Conservation (phyloP, 495 filamentous ascomycete genomes). For the Xylaria nigripes region DNA sequence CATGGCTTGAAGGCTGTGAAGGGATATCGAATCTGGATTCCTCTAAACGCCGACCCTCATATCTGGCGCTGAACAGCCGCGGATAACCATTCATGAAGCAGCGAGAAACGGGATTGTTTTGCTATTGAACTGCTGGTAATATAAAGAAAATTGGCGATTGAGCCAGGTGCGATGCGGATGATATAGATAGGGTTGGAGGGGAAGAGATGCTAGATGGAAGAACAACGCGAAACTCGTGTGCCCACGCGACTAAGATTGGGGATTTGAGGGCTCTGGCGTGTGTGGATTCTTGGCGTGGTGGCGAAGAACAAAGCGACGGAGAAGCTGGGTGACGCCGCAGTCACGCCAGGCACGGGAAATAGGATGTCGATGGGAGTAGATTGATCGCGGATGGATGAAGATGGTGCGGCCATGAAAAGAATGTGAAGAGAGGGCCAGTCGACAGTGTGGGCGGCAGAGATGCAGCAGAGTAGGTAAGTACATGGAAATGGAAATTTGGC, state of each 20-base stretch:
- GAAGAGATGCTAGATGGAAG: conserved; percentile 10
- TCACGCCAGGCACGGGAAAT: conserved; percentile 4
- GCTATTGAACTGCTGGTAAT: not conserved
- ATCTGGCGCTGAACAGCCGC: conserved; percentile 33
- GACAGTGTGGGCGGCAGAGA: conserved; percentile 12
- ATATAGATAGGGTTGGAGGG: conserved; percentile 1
- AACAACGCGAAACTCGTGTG: conserved; percentile 26
- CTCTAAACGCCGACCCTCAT: conserved; percentile 48
- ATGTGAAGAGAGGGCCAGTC: conserved; percentile 11
- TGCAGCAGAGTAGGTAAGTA: not conserved
- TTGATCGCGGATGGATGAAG: conserved; percentile 4
- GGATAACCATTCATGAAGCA: conserved; percentile 36
- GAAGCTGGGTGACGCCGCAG: conserved; percentile 2
- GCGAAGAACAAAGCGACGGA: conserved; percentile 13
- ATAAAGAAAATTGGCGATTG: not conserved
- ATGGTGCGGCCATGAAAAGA: conserved; percentile 3
- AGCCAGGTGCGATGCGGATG: not conserved
- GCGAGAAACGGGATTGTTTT: conserved; percentile 5
- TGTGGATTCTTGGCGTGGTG: conserved; percentile 23
- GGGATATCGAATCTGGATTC: conserved; percentile 33
- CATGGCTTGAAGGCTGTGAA: conserved; percentile 60
- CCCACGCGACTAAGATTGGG: conserved; percentile 30
- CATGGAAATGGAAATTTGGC: conserved; percentile 16
- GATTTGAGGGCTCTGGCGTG: conserved; percentile 28
- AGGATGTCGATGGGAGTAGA: conserved; percentile 6